These are phyloP conservation scores for Pestalotiopsis sp. DNA, from an alignment of 2,329 filamentous ascomycete species.

Conservation along the genomic window DNA sequence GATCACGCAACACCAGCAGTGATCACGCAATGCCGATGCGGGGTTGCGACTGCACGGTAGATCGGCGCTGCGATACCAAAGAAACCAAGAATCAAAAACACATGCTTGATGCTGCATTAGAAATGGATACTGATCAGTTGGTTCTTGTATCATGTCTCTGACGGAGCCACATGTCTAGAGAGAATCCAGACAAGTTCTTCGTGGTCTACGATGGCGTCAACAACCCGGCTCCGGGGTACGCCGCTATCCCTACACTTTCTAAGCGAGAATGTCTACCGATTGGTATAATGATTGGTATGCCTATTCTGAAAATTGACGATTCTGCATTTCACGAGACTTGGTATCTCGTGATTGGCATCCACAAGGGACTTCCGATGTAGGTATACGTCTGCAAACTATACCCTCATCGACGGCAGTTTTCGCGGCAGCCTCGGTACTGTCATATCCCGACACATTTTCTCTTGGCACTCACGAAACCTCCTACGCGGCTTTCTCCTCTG, in stretches of 20 bases:
- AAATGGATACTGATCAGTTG: background rate
- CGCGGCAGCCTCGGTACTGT: background rate
- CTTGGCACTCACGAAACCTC: background rate
- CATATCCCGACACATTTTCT: background rate
- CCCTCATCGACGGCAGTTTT: background rate
- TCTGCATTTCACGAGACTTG: background rate
- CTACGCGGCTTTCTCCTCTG: background rate
- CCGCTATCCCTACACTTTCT: background rate
- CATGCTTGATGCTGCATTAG: background rate
- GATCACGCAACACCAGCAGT: constrained; percentile 8
- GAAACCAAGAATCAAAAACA: background rate
- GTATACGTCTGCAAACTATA: background rate
- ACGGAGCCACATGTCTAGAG: background rate
- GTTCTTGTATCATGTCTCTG: background rate
- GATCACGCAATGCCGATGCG: constrained; percentile 11
- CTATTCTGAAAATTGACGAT: background rate
- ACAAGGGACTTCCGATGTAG: background rate
- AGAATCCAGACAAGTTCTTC: background rate
- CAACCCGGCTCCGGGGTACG: background rate
- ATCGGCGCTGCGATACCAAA: background rate
- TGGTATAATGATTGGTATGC: background rate
- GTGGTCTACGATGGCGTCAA: background rate
- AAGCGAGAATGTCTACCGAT: background rate
- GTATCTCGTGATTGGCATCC: background rate
- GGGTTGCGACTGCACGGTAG: constrained; percentile 3